Conservation (phyloP, 495 filamentous ascomycete species). For the Aspergillus heteromorphus region DNA sequence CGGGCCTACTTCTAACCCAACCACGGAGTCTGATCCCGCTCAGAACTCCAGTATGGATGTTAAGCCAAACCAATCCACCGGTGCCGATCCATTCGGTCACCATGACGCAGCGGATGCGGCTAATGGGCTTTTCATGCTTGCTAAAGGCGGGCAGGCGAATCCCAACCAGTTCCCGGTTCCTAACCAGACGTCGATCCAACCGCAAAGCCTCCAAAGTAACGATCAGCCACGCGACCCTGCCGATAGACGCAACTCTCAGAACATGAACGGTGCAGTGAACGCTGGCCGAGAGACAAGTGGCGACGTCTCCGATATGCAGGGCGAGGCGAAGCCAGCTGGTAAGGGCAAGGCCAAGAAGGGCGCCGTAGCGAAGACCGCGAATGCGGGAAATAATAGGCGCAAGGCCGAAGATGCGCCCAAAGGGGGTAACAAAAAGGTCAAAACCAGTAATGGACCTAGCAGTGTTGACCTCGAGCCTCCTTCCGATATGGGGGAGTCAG, state of each 20-base stretch:
- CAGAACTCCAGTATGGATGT: constrained; percentile 46
- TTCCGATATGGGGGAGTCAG: constrained; percentile 51
- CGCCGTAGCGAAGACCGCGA: constrained; percentile 37
- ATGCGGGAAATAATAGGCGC: constrained; percentile 55
- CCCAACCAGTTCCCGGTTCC: constrained; percentile 48
- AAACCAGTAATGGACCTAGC: constrained; percentile 49
- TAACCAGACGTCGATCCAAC: constrained; percentile 35
- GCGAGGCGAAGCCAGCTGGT: constrained; percentile 58
- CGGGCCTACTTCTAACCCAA: constrained; percentile 47
- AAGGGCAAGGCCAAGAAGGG: constrained; percentile 69
- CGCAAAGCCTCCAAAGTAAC: constrained; percentile 37
- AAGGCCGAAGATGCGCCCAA: constrained; percentile 79
- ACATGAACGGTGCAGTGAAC: constrained; percentile 28
- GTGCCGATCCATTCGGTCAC: constrained; percentile 63
- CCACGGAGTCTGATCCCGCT: constrained; percentile 44
- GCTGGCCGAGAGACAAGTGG: constrained; percentile 57
- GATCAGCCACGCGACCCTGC: constrained; percentile 27
- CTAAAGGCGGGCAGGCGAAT: constrained; percentile 57
- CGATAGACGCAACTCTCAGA: constrained; percentile 28
- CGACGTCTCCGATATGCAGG: constrained; percentile 66
- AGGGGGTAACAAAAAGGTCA: constrained; percentile 65
- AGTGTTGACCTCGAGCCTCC: constrained; percentile 39
- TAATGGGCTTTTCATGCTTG: constrained; percentile 88
- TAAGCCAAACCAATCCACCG: constrained; percentile 37
- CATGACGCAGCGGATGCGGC: constrained; percentile 92